Evolutionary conservation across 179 eudicot genomes (phyloP), one percentile per base, ranked within the genome.

Genomic region (Beta lomatogona): DNA sequence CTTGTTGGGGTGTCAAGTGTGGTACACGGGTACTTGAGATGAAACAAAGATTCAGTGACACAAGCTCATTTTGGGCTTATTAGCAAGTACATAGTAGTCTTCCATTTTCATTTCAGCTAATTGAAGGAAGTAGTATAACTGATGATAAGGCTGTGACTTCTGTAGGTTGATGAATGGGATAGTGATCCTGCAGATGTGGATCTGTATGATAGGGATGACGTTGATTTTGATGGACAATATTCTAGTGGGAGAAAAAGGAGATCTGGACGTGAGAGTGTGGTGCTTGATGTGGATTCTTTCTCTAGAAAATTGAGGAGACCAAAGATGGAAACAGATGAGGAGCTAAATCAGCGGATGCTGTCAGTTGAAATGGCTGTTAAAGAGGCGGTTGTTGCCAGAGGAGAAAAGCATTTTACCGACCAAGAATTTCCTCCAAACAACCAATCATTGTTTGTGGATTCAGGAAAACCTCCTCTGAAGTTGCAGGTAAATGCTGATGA

Each of bases 101-200:
- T 21, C 45, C 21, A 50, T 44, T 77, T 14, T 61, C 16, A 31
- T 48, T 79, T 53, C 50, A 25, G 67, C 57, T 21, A 11, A 36
- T 41, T 54, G 6, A 12, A 81, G 16, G 65, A 21, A 59, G 12
- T 45, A 12, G 52, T 65, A 65, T 77, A 50, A 63, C 64, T 72
- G 13, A 65, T 75, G 57, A 79, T 67, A 57, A 50, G 48, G 28
- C 21, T 81, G 19, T 73, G 76, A 80, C 76, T 81, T 75, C 57
- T 79, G 75, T 81, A 95, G 99, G 92, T 92, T 87, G 99, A 96
- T 85, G 99, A 89, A 77, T 96, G 97, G 96, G 99, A 94, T 77
- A 94, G 98, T 86, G 99, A 93, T 85, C 99, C 98, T 75, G 97
- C 94, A 76, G 99, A 96, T 75, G 99, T 96, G 68, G 99, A 96